These are phyloP conservation scores for Colletotrichum tropicale DNA, from an alignment of 2,329 filamentous ascomycete genomes.

Conservation along the genomic window DNA sequence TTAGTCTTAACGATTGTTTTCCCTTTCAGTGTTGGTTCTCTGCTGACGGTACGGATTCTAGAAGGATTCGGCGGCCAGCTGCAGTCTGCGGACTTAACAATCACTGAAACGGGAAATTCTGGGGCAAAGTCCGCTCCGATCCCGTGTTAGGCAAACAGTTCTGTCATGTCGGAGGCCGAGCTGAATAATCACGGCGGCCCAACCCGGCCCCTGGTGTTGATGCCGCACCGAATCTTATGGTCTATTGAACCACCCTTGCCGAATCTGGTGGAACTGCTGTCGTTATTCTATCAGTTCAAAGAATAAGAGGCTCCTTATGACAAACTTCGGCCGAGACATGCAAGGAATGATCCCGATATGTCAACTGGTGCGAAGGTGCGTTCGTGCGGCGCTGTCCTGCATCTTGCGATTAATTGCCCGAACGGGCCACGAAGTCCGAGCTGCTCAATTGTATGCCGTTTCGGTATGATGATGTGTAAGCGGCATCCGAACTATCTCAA, in stretches of 20 bases:
- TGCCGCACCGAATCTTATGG: not conserved
- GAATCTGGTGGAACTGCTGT: not conserved
- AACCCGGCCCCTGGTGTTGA: not conserved
- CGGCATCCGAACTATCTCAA: not conserved
- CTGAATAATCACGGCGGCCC: not conserved
- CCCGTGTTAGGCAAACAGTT: not conserved
- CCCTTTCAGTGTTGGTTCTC: not conserved
- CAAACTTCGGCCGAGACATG: not conserved
- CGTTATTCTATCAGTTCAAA: not conserved
- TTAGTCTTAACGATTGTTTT: not conserved
- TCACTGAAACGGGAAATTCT: not conserved
- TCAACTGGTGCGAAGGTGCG: not conserved
- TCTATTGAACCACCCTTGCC: fast-evolving
- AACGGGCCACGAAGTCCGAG: not conserved
- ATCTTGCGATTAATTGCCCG: not conserved
- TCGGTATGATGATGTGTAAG: not conserved
- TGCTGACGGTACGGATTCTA: not conserved
- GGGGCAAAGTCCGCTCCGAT: not conserved
- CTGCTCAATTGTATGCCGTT: not conserved
- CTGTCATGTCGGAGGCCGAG: not conserved
- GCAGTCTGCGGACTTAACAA: not conserved
- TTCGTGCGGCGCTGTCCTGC: not conserved
- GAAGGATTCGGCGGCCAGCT: not conserved
- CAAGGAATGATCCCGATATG: not conserved
- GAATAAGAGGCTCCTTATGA: not conserved